Evolutionary conservation across 441 rosid genomes (phyloP).

Genomic region (Omphalea diandra): DNA sequence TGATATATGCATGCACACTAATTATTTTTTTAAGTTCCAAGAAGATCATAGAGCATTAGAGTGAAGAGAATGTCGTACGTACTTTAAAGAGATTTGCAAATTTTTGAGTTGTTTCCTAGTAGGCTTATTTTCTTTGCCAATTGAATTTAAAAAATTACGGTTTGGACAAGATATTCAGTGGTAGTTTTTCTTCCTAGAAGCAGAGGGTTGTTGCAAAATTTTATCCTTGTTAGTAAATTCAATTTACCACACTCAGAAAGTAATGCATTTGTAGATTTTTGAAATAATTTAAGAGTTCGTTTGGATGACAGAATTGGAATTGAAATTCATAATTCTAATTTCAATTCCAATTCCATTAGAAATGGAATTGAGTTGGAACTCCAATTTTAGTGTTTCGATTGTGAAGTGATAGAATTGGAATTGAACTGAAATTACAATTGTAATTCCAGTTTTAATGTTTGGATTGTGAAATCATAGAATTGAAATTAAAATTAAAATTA

Average conservation of each 20-base stretch:
- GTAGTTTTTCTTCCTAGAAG: background rate
- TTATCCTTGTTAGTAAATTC: background rate
- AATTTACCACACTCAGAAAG: background rate
- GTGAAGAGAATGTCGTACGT: background rate
- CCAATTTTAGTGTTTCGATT: no score
- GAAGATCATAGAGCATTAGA: background rate
- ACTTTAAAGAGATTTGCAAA: background rate
- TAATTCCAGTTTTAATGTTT: no score
- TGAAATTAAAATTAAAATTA: no score
- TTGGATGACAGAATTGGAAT: no score
- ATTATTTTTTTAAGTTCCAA: constrained; percentile 4
- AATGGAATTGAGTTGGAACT: no score
- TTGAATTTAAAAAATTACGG: background rate
- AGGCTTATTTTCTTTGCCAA: background rate
- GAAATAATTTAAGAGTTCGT: no score
- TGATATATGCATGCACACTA: background rate
- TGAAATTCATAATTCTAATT: no score
- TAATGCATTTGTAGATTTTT: background rate
- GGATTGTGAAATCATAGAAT: no score
- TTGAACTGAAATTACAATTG: no score
- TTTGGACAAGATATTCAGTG: background rate
- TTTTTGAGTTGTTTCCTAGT: no score
- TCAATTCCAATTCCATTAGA: no score
- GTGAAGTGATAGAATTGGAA: no score
- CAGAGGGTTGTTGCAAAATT: background rate